Evolutionary conservation across 345 rosid species (phyloP).

Genomic region (Euphorbia tirucalli): DNA sequence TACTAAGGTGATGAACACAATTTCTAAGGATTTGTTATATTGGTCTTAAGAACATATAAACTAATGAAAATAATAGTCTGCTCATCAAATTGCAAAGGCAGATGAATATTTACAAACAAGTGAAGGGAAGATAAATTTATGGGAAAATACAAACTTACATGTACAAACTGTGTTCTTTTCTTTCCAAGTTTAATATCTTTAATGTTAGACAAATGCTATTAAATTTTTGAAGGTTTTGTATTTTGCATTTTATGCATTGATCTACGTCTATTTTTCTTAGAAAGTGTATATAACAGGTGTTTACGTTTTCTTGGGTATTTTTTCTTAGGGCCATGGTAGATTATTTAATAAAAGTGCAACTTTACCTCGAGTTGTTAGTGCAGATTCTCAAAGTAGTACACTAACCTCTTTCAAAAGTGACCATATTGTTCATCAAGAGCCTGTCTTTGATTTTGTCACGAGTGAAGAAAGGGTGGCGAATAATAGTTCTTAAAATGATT

Average conservation of each 20-base stretch:
- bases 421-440: conserved; percentile 20
- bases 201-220: neutral
- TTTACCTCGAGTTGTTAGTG: conserved; percentile 31
- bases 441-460: conserved; percentile 26
- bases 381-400: conserved; percentile 26
- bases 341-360: conserved; percentile 28
- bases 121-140: neutral
- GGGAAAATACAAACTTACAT: neutral
- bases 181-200: neutral
- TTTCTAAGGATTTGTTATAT: neutral
- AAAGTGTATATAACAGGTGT: too few species aligned
- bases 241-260: neutral
- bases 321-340: conserved; percentile 47
- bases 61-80: neutral
- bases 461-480: conserved; percentile 36
- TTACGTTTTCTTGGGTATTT: neutral
- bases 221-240: neutral
- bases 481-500: conserved; percentile 15
- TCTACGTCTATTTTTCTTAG: neutral
- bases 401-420: conserved; percentile 30
- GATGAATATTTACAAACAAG: neutral
- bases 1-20: neutral
- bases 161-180: neutral
- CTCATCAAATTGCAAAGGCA: neutral
- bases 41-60: neutral